These are phyloP conservation scores for Pyrenophora teres DNA, from an alignment of 2,329 filamentous ascomycete genomes.

Conservation along the genomic window DNA sequence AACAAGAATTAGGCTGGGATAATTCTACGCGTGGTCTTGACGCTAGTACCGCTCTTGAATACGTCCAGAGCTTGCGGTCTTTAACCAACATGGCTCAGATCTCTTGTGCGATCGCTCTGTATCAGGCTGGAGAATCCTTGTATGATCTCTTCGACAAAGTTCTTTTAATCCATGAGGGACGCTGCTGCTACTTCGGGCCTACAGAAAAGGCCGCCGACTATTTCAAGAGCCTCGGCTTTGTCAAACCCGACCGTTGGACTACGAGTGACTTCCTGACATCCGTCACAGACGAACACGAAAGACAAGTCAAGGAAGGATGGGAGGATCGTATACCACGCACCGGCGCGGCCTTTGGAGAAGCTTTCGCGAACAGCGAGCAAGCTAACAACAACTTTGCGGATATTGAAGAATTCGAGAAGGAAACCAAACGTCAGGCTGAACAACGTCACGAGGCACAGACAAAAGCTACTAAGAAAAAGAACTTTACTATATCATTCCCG, in stretches of 20 bases:
- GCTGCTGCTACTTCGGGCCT: conserved; percentile 69
- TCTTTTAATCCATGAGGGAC: conserved; percentile 73
- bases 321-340: conserved; percentile 62
- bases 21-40: conserved; percentile 80
- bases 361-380: conserved; percentile 45
- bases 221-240: conserved; percentile 68
- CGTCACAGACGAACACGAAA: conserved; percentile 67
- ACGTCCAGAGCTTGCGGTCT: conserved; percentile 74
- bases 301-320: conserved; percentile 61
- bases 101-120: conserved; percentile 72
- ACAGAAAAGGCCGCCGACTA: conserved; percentile 66
- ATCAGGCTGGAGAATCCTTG: conserved; percentile 72
- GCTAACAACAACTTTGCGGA: conserved; percentile 46
- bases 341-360: conserved; percentile 59
- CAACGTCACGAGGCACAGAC: conserved; percentile 39
- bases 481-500: conserved; percentile 47
- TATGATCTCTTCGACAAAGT: conserved; percentile 81
- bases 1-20: conserved; percentile 41
- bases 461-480: conserved; percentile 49
- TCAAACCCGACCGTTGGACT: conserved; percentile 65
- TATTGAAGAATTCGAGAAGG: conserved; percentile 47
- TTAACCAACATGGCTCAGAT: conserved; percentile 78
- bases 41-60: conserved; percentile 77
- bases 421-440: conserved; percentile 38
- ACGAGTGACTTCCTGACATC: conserved; percentile 77